Evolutionary conservation across 768 basidiomycete species (phyloP).

Genomic region (Tylopilus felleus): DNA sequence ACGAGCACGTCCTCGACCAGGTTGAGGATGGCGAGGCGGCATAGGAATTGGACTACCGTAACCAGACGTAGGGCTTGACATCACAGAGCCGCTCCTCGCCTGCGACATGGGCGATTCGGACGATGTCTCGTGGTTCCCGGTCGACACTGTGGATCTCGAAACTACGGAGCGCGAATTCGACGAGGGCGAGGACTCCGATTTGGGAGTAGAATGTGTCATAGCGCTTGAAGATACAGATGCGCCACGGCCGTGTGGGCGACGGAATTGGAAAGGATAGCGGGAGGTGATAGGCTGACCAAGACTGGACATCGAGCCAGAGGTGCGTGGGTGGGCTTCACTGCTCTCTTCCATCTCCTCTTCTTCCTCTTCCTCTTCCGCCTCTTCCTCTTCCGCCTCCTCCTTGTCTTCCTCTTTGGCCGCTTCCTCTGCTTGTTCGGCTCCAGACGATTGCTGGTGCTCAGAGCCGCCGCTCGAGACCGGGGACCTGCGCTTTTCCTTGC

Average conservation of each 20-base stretch:
- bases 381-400: constrained; percentile 23
- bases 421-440: constrained; percentile 28
- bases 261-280: constrained; percentile 68
- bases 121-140: constrained; percentile 56
- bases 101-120: constrained; percentile 56
- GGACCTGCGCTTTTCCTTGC: constrained; percentile 36
- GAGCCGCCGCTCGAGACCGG: constrained; percentile 24
- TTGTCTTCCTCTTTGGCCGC: constrained; percentile 21
- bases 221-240: constrained; percentile 40
- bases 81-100: constrained; percentile 34
- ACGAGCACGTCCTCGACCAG: constrained; percentile 35
- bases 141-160: constrained; percentile 53
- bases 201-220: constrained; percentile 39
- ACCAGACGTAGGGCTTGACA: constrained; percentile 36
- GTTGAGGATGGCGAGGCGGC: constrained; percentile 46
- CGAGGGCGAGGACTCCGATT: constrained; percentile 36
- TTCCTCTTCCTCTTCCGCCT: constrained; percentile 42
- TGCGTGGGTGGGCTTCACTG: constrained; percentile 57
- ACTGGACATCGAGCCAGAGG: constrained; percentile 82
- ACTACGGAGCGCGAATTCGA: constrained; percentile 39
- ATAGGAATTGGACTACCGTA: constrained; percentile 41
- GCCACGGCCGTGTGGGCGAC: constrained; percentile 43
- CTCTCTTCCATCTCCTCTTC: constrained; percentile 36
- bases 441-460: constrained; percentile 31
- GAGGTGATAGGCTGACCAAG: constrained; percentile 73